These are phyloP conservation scores for Pyrus hybrid DNA, from an alignment of 331 rosid genomes.

Conservation along the genomic window DNA sequence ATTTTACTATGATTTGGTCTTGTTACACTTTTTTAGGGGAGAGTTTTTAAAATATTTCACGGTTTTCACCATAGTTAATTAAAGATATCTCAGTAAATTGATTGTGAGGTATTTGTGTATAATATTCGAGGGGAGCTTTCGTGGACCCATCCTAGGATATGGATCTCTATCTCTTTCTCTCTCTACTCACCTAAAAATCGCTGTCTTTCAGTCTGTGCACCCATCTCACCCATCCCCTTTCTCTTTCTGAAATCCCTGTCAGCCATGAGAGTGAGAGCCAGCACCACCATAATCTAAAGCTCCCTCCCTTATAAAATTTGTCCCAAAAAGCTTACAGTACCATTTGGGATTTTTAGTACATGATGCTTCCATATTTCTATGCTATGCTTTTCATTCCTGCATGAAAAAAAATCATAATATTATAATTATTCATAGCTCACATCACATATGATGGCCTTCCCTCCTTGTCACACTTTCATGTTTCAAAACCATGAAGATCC, in stretches of 20 bases:
- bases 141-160: conserved; percentile 33
- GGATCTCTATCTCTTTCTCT: conserved; percentile 23
- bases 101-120: conserved; percentile 5
- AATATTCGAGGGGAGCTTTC: conserved; percentile 6
- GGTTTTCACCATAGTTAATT: background rate
- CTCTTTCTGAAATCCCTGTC: conserved; percentile 57
- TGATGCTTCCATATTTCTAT: background rate
- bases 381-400: background rate
- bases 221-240: conserved; percentile 42
- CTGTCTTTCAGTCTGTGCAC: conserved; percentile 55
- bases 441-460: conserved; percentile 43
- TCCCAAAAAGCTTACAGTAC: background rate
- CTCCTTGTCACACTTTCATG: conserved; percentile 65
- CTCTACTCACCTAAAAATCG: conserved; percentile 46
- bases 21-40: background rate
- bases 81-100: background rate
- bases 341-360: background rate
- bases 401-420: background rate
- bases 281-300: conserved; percentile 19
- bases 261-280: conserved; percentile 88
- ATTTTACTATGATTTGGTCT: background rate
- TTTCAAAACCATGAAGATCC: conserved; percentile 49
- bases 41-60: background rate
- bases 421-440: background rate
- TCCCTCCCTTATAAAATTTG: conserved; percentile 18